These are phyloP conservation scores for Incumbomyces delicatus DNA, from an alignment of 2,329 filamentous ascomycete species.

Conservation along the genomic window DNA sequence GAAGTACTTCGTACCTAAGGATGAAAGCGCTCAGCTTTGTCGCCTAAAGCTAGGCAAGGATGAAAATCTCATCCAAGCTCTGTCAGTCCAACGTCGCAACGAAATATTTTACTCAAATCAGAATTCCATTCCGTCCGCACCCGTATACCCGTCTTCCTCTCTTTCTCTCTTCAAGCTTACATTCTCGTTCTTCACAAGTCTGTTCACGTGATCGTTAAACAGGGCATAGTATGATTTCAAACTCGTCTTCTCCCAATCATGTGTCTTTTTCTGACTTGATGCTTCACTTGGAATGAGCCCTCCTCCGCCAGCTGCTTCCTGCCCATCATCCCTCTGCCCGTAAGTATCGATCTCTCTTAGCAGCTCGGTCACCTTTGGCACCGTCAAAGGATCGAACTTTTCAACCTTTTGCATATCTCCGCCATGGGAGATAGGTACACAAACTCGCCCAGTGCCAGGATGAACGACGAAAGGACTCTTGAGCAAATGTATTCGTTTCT, in stretches of 20 bases:
- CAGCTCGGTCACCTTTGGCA: constrained; percentile 81
- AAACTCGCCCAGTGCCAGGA: constrained; percentile 85
- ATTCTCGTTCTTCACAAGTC: constrained; percentile 64
- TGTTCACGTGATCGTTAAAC: constrained; percentile 72
- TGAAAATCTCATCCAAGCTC: neutral
- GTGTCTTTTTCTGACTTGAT: constrained; percentile 37
- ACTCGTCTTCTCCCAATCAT: constrained; percentile 96
- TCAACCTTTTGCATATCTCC: constrained; percentile 46
- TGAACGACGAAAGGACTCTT: constrained; percentile 96
- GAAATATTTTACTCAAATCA: constrained; percentile 24
- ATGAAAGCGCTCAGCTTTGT: too few relatives aligned
- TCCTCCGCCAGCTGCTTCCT: constrained; percentile 19
- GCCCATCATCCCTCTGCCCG: constrained; percentile 34
- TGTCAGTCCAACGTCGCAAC: neutral
- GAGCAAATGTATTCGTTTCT: constrained; percentile 95
- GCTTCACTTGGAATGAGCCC: neutral
- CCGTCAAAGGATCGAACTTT: constrained; percentile 72
- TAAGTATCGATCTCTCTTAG: constrained; percentile 80
- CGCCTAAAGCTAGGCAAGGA: too few relatives aligned
- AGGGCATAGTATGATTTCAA: constrained; percentile 86
- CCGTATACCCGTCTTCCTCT: constrained; percentile 36
- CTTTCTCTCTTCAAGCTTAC: constrained; percentile 41
- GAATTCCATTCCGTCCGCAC: constrained; percentile 55
- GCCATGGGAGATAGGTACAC: constrained; percentile 77
- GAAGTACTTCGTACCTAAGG: too few relatives aligned